These are phyloP conservation scores for Auricularia sp. DNA, from an alignment of 768 basidiomycete genomes.

Conservation along the genomic window DNA sequence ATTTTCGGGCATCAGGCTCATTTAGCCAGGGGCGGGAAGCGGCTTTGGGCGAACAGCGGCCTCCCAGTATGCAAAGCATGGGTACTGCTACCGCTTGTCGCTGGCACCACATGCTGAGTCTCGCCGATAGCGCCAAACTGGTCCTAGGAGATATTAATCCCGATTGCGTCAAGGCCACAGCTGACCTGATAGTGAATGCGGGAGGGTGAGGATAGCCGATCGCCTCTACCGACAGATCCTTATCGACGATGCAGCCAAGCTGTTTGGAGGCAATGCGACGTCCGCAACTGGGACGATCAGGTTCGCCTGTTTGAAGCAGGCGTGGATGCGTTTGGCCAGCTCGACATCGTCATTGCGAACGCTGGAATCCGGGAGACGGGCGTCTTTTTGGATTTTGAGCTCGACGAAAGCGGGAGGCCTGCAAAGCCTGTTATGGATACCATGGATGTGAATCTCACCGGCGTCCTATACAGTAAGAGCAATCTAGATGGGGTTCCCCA, in stretches of 20 bases:
- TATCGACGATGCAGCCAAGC: neutral
- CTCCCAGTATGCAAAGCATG: neutral
- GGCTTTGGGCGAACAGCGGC: neutral
- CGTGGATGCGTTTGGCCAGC: neutral
- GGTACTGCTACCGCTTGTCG: neutral
- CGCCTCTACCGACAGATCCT: neutral
- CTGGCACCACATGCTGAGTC: neutral
- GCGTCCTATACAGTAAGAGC: constrained; percentile 36
- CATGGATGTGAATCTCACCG: constrained; percentile 39
- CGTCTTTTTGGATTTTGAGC: constrained; percentile 2
- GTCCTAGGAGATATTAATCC: neutral
- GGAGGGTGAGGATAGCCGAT: neutral
- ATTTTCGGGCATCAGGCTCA: neutral
- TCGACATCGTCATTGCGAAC: constrained; percentile 21
- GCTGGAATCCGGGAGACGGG: constrained; percentile 29
- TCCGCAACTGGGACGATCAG: neutral
- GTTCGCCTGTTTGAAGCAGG: neutral
- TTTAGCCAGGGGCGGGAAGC: neutral
- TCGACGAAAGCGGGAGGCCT: constrained; percentile 28
- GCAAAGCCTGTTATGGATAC: constrained; percentile 35
- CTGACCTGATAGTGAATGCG: neutral
- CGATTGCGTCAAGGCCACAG: neutral
- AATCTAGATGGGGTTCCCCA: neutral
- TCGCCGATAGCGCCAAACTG: neutral
- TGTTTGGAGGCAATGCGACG: neutral